phyloP scores from a whole-genome alignment of 257 asterid genomes.

The Lycium barbarum region DNA sequence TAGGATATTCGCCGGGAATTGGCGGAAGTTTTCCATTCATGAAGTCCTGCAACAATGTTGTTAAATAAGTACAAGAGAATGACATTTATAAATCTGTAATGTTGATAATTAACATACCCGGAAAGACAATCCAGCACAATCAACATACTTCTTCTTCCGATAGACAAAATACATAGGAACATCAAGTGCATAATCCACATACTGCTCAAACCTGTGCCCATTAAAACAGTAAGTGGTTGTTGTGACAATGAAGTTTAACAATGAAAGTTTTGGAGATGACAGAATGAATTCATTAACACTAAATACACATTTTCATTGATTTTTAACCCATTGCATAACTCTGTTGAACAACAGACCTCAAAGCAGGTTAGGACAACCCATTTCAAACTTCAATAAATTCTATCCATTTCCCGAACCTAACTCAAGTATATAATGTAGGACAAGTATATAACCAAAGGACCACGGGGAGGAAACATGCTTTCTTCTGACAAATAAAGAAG shows the following conservation, averaged over 20 bases:
- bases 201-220: slow-evolving; percentile 85
- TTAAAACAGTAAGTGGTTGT: slow-evolving; percentile 31
- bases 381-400: background rate
- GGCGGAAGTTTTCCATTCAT: slow-evolving; percentile 91
- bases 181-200: slow-evolving; percentile 97
- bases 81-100: background rate
- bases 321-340: background rate
- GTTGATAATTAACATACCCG: slow-evolving; percentile 56
- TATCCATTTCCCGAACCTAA: background rate
- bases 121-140: slow-evolving; percentile 92
- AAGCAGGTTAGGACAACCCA: background rate
- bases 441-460: background rate
- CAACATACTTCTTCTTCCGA: slow-evolving; percentile 77
- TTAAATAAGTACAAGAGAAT: slow-evolving; percentile 9
- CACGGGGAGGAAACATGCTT: background rate
- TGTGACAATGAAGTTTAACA: background rate
- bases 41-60: slow-evolving; percentile 66
- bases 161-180: slow-evolving; percentile 99
- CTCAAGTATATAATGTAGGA: background rate
- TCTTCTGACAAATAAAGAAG: slow-evolving; percentile 3
- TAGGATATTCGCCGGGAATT: slow-evolving; percentile 93
- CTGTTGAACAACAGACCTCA: background rate
- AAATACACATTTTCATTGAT: background rate
- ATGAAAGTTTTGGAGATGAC: background rate
- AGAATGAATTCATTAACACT: background rate